Conservation (phyloP, 176 grass and related monocot species). For the Oryza meridionalis region DNA sequence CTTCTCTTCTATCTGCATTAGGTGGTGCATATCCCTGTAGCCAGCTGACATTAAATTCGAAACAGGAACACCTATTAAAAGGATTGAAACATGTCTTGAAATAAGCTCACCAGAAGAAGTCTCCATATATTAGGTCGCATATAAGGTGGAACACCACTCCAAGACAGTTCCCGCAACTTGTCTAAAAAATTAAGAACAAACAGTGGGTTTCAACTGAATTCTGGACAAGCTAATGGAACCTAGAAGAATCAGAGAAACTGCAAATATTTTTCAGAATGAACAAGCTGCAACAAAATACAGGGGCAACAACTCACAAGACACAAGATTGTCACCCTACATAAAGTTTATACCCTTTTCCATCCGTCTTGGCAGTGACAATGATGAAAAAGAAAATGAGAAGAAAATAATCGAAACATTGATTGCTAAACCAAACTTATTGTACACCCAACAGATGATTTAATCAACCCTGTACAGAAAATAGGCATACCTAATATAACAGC, state of each 20-base stretch:
- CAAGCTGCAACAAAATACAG: background rate
- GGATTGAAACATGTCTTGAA: background rate
- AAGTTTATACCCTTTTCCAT: background rate
- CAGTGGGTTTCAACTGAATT: constrained; percentile 27
- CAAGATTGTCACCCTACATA: constrained; percentile 7
- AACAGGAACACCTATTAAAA: constrained; percentile 35
- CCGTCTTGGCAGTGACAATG: constrained; percentile 23
- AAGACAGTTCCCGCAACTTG: constrained; percentile 92
- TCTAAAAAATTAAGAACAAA: constrained; percentile 56
- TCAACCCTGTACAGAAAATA: constrained; percentile 28
- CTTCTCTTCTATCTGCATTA: constrained; percentile 88
- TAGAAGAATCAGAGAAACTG: background rate
- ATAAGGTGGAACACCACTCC: constrained; percentile 97
- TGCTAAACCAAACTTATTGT: background rate
- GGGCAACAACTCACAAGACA: background rate
- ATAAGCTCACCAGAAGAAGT: constrained; percentile 81
- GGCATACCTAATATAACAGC: constrained; percentile 85
- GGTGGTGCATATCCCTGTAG: constrained; percentile 98
- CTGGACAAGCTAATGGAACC: background rate
- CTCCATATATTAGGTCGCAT: constrained; percentile 97
- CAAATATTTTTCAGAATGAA: background rate
- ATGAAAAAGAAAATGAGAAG: background rate
- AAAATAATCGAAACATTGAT: background rate
- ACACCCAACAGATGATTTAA: background rate
- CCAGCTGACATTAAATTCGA: constrained; percentile 85